Base-by-base conservation (phyloP, 1,284 basidiomycete genomes). In the Malassezia dermatis region DNA sequence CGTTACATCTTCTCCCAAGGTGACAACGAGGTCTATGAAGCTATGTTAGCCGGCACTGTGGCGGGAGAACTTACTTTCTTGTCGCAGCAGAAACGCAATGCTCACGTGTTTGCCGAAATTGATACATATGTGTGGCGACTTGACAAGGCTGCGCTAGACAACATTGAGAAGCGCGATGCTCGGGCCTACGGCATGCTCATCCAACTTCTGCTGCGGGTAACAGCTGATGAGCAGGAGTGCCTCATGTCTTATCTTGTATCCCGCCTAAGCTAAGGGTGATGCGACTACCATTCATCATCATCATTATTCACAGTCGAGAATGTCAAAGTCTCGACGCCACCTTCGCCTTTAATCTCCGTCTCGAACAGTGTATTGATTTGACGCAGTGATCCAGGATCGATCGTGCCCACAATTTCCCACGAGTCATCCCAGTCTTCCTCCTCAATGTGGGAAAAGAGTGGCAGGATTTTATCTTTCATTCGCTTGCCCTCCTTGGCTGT, bases 301-400 rank as follows among this genome's bases (percentile, higher is more conserved):
- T 65, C 64, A 19, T 71, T 62, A 21, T 58, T 57, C 23, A 73
- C 44, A 3, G 64, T 64, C 19, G 69, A 59, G 41, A 69, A 71
- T 48, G 64, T 68, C 46, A 75, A 80, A 6, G 86, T 85, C 51
- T 73, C 71, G 4, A 71, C 68, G 37, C 63, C 79, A 12, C 86
- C 88, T 73, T 90, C 88, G 68, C 86, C 88, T 70, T 94, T 81
- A 27, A 78, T 77, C 63, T 82, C 88, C 66, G 85, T 85, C 71
- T 91, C 86, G 49, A 98, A 77, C 30, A 98, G 76, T 59, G 96
- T 90, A 67, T 87, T 88, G 69, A 98, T 82, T 17, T 86, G 79
- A 43, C 87, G 83, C 80, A 95, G 90, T 64, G 89, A 84, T 37
- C 86, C 83, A 4, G 94, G 94, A 71, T 94, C 89, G 65, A 98